These are phyloP conservation scores for Trichosporon ovoides DNA, from an alignment of 1,284 basidiomycete species.

Conservation along the genomic window DNA sequence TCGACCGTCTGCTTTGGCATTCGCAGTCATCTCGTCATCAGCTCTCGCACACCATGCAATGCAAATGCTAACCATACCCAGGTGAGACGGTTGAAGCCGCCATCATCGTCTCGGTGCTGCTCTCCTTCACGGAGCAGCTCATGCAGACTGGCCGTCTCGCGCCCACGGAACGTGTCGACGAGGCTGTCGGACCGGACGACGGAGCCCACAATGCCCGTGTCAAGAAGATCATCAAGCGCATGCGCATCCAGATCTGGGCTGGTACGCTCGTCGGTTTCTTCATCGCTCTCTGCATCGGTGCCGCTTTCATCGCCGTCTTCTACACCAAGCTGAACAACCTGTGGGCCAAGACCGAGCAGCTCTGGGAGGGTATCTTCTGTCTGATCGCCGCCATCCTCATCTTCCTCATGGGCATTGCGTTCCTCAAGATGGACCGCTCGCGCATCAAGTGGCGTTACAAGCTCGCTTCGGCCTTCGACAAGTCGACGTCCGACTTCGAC, in stretches of 20 bases:
- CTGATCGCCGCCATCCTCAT: constrained; percentile 78
- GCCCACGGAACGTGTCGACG: constrained; percentile 11
- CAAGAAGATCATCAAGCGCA: constrained; percentile 41
- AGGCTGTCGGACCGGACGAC: constrained; percentile 8
- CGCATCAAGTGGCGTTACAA: constrained; percentile 87
- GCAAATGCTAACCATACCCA: constrained; percentile 14
- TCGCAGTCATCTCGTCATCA: too few relatives aligned
- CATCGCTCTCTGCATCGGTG: constrained; percentile 64
- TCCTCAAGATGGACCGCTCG: constrained; percentile 60
- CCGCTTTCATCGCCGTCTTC: constrained; percentile 53
- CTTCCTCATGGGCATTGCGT: constrained; percentile 69
- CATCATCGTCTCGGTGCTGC: constrained; percentile 49
- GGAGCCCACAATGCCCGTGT: constrained; percentile 19
- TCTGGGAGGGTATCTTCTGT: constrained; percentile 65
- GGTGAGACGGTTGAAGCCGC: constrained; percentile 49
- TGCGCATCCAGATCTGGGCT: constrained; percentile 63
- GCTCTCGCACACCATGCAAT: too few relatives aligned
- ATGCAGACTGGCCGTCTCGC: constrained; percentile 41
- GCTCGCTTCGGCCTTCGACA: constrained; percentile 68
- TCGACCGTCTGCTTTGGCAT: too few relatives aligned
- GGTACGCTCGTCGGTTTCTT: constrained; percentile 68
- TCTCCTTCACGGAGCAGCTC: constrained; percentile 51
- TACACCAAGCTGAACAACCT: constrained; percentile 55
- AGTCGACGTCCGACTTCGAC: constrained; percentile 7
- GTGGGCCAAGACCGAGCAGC: constrained; percentile 61